Evolutionary conservation across 345 rosid species (phyloP).

Genomic region (Salix purpurea): DNA sequence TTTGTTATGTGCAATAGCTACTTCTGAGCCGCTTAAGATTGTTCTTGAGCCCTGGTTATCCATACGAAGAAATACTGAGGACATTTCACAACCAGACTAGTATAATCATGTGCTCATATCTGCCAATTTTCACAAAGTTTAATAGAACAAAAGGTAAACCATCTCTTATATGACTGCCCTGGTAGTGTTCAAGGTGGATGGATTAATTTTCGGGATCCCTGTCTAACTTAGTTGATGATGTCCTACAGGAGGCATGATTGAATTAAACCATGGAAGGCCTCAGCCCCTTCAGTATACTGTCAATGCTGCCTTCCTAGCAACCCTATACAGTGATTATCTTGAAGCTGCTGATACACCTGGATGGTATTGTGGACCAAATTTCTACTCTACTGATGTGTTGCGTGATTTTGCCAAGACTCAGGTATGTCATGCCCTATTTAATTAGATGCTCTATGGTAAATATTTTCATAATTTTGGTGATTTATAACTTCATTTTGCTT

Average conservation of each 20-base stretch:
- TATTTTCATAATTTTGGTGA: neutral
- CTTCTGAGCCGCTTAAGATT: constrained; percentile 76
- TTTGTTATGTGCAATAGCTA: constrained; percentile 36
- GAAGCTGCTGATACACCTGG: constrained; percentile 97
- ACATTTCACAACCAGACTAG: constrained; percentile 89
- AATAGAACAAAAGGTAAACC: constrained; percentile 64
- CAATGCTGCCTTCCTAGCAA: constrained; percentile 89
- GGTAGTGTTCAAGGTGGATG: neutral
- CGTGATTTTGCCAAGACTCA: constrained; percentile 81
- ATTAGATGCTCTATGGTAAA: constrained; percentile 1
- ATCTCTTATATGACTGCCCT: neutral
- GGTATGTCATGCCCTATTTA: constrained; percentile 36
- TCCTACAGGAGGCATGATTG: constrained; percentile 69
- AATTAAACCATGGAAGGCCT: constrained; percentile 88
- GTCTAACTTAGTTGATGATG: constrained; percentile 3
- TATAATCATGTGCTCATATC: constrained; percentile 73
- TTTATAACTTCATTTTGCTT: neutral
- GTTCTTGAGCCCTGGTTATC: constrained; percentile 90
- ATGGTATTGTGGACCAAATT: constrained; percentile 93
- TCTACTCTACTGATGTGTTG: constrained; percentile 62
- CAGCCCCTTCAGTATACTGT: constrained; percentile 92
- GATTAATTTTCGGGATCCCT: constrained; percentile 13
- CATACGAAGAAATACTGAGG: constrained; percentile 80
- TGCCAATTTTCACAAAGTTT: constrained; percentile 61
- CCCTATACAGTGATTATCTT: constrained; percentile 78